phyloP scores from a whole-genome alignment of 192 early-diverging fungal species.

The Rhizophagus clarus region DNA sequence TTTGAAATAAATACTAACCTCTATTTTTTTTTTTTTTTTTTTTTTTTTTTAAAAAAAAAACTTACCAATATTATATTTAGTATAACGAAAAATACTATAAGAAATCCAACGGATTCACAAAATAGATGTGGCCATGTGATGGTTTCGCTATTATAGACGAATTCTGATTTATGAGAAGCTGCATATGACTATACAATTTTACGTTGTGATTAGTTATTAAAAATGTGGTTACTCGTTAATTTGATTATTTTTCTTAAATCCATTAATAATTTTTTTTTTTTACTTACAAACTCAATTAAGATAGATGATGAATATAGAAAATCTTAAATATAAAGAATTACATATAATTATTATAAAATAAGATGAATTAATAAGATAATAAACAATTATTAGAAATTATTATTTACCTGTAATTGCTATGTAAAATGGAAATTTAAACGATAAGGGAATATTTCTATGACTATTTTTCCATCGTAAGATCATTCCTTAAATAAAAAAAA shows the following conservation, averaged over 20 bases:
- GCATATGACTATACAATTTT: too few species aligned
- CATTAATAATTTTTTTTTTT: too few species aligned
- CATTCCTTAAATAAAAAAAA: too few species aligned
- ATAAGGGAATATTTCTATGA: neutral
- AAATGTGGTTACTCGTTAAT: too few species aligned
- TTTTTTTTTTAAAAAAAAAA: too few species aligned
- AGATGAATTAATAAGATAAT: too few species aligned
- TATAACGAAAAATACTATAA: neutral
- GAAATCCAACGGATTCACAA: neutral
- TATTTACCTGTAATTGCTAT: constrained; percentile 8
- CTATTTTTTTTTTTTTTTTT: too few species aligned
- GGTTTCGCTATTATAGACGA: neutral
- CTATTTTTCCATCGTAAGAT: neutral
- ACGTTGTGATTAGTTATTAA: too few species aligned
- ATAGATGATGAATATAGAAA: neutral
- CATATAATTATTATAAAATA: too few species aligned
- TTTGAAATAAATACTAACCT: too few species aligned
- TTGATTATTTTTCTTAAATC: too few species aligned
- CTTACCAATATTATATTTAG: neutral
- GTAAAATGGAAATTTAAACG: constrained; percentile 1
- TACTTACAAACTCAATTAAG: neutral
- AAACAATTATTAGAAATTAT: neutral
- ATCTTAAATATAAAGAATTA: neutral
- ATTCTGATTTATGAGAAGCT: too few species aligned
- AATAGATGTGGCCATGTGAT: neutral